Percentiles rank a stretch among this genome's conserved stretches.
Conservation (phyloP, 2,329 filamentous ascomycete genomes). For the Hypomyces rosellus region DNA sequence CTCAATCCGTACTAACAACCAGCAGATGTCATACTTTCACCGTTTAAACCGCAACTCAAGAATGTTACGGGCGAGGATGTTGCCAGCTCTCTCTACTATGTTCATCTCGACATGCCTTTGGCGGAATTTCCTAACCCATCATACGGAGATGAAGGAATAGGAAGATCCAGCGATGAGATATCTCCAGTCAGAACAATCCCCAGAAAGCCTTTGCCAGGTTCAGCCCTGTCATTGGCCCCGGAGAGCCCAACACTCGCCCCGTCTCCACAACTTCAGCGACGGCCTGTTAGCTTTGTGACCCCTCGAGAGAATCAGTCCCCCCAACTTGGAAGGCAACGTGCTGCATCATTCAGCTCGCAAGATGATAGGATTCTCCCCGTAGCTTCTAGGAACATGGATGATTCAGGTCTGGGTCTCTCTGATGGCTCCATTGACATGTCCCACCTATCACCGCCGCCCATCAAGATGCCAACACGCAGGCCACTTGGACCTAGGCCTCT, state of each 20-base stretch:
- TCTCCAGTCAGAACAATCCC: slow-evolving; percentile 39
- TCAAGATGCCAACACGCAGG: slow-evolving; percentile 19
- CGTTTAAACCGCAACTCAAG: slow-evolving; percentile 80
- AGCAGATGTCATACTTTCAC: slow-evolving; percentile 86
- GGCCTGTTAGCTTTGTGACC: background rate
- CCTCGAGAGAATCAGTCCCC: background rate
- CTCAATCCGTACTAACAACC: slow-evolving; percentile 14
- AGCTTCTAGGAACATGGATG: slow-evolving; percentile 10
- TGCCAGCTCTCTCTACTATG: slow-evolving; percentile 80
- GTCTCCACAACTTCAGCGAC: slow-evolving; percentile 4
- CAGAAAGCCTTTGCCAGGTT: slow-evolving; percentile 45
- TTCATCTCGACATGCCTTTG: slow-evolving; percentile 60
- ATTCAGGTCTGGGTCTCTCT: slow-evolving; percentile 10
- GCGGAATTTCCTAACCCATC: slow-evolving; percentile 39
- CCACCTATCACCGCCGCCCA: slow-evolving; percentile 12
- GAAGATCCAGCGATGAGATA: slow-evolving; percentile 40
- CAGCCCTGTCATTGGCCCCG: slow-evolving; percentile 21
- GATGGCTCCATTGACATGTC: slow-evolving; percentile 2
- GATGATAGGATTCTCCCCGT: slow-evolving; percentile 12
- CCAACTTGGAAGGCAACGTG: slow-evolving; percentile 7
- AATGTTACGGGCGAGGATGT: slow-evolving; percentile 86
- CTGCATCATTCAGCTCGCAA: slow-evolving; percentile 17
- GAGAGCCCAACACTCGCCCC: slow-evolving; percentile 15
- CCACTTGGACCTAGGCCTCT: slow-evolving; percentile 22
- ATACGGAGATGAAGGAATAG: slow-evolving; percentile 23